Evolutionary conservation across 1,284 basidiomycete genomes (phyloP), one percentile per base, ranked within the genome.

Genomic region (Pterulicium gracile): DNA sequence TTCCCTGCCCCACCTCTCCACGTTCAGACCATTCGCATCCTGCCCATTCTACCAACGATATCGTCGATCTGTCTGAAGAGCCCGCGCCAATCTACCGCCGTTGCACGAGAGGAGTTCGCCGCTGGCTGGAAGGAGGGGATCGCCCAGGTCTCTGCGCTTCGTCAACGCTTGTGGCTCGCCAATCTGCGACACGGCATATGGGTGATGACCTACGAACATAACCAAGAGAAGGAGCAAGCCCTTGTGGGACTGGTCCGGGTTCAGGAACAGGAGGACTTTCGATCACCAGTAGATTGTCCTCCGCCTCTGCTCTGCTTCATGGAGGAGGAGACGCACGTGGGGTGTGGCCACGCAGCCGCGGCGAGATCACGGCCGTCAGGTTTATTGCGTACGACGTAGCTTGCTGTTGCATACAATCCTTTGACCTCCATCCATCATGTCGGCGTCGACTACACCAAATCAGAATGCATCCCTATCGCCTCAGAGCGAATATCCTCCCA

Each of bases 71-170:
- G 63, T n/a, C n/a, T n/a, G n/a, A n/a, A n/a, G n/a, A n/a, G n/a
- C n/a, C n/a, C n/a, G n/a, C n/a, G n/a, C 3, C 55, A 64, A 2
- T 52, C 59, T 3, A 50, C 50, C 12, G 54, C 66, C 15, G 54
- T 58, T 20, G 61, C 78, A 46, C 63, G 67, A 13, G 56, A 56
- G 3, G 69, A 74, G 51, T 86, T 83, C 53, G 67, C 68, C 55
- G 64, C 60, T 24, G 81, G 81, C 5, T 84, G 81, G 81, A 58
- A 58, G 2, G 69, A 75, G 49, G 80, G 79, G 5, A 55, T 81
- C 43, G 56, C 60, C 18, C 68, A 69, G 43, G 62, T 81, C 19
- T 57, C 56, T 17, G 63, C 65, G 3, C 66, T 65, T 10, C 66
- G 70, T 24, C 53, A 54, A 4, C 62, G 75, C 42, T 49, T 76